These are phyloP conservation scores for Magnolia kwangsiensis DNA, from an alignment of 164 flowering plant species.

Conservation along the genomic window DNA sequence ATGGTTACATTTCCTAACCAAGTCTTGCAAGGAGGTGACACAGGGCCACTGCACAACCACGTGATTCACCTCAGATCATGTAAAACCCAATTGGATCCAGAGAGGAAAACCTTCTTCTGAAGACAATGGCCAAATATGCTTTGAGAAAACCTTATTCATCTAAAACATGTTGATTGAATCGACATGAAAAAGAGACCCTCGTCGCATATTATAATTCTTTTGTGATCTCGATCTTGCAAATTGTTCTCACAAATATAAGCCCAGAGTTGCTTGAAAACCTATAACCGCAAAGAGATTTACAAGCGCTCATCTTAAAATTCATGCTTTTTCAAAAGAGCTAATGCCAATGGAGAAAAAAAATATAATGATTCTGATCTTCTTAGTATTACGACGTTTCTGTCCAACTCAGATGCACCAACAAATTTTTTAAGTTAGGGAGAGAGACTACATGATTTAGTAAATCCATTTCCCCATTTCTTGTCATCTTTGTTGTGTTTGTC, in stretches of 20 bases:
- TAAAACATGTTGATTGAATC: conserved; percentile 78
- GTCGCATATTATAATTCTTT: conserved; percentile 67
- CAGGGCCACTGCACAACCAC: too few relatives aligned
- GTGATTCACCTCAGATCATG: too few relatives aligned
- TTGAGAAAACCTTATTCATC: conserved; percentile 80
- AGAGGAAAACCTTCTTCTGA: conserved; percentile 42
- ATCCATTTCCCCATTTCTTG: conserved; percentile 68
- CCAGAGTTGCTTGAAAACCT: conserved; percentile 91
- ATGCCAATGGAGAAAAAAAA: not conserved
- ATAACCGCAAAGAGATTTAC: conserved; percentile 13
- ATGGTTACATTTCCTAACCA: too few relatives aligned
- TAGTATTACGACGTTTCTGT: conserved; percentile 69
- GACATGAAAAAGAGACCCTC: conserved; percentile 57
- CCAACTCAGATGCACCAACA: conserved; percentile 59
- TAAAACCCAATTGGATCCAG: too few relatives aligned
- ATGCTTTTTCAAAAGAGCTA: conserved; percentile 4
- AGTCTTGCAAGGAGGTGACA: too few relatives aligned
- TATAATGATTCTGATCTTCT: not conserved
- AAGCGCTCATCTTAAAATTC: conserved; percentile 1
- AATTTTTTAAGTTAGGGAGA: conserved; percentile 77
- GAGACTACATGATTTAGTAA: conserved; percentile 67
- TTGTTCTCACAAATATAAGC: conserved; percentile 59
- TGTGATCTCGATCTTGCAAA: conserved; percentile 80
- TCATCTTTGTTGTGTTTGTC: conserved; percentile 36
- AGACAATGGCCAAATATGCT: conserved; percentile 79